These are phyloP conservation scores for Eimeria praecox DNA, from an alignment of 169 alveolate genomes.

Conservation along the genomic window DNA sequence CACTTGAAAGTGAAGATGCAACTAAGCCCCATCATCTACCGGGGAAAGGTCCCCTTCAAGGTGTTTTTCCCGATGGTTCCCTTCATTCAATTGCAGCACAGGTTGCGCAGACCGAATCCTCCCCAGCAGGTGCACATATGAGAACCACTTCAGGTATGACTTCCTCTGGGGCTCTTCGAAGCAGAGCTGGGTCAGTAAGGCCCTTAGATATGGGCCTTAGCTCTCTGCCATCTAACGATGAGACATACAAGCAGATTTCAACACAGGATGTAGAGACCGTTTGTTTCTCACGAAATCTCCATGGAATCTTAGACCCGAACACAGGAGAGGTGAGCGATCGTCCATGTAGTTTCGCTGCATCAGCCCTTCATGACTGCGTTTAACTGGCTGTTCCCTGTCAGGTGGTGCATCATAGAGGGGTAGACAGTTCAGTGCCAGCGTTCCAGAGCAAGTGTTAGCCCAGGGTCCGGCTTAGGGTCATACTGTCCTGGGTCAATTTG, in stretches of 20 bases:
- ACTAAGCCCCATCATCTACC: neutral
- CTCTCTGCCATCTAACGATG: neutral
- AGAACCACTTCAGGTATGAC: neutral
- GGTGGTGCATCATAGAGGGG: neutral
- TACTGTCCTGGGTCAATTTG: neutral
- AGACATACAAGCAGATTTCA: neutral
- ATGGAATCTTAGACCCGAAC: conserved; percentile 11
- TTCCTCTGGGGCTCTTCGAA: neutral
- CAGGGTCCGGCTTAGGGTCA: no score
- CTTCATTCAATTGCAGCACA: neutral
- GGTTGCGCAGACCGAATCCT: neutral
- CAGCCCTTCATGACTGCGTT: neutral
- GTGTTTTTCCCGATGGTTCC: neutral
- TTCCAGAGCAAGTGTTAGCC: neutral
- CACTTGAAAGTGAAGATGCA: neutral
- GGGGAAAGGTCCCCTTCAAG: neutral
- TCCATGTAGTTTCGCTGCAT: neutral
- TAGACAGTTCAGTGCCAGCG: neutral
- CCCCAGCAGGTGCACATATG: neutral
- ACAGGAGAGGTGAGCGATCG: conserved; percentile 28
- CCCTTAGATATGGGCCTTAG: neutral
- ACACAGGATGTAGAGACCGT: conserved; percentile 4
- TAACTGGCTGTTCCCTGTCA: neutral
- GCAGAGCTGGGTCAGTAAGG: neutral
- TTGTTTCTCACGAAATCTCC: neutral